A percentile compares a stretch with the other conserved stretches of the same genome.
These are phyloP conservation scores for Fusarium lyarnte DNA, from an alignment of 2,329 filamentous ascomycete genomes.

Conservation along the genomic window DNA sequence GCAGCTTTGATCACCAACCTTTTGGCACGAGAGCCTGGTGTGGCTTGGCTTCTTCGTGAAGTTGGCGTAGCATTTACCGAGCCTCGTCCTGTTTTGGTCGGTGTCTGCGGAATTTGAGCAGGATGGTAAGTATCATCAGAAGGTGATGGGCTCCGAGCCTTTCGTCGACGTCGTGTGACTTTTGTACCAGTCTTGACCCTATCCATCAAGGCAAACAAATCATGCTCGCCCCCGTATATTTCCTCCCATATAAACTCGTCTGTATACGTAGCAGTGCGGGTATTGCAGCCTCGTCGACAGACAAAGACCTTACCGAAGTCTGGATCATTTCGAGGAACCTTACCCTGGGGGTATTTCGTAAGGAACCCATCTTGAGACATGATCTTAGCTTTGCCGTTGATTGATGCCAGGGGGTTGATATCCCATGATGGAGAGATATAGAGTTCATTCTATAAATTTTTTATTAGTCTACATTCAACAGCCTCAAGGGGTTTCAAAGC, in stretches of 20 bases:
- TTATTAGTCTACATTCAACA: conserved; percentile 1
- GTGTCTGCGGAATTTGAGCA: conserved; percentile 52
- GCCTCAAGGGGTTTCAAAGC: conserved; percentile 21
- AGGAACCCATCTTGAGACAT: conserved; percentile 77
- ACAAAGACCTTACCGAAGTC: conserved; percentile 89
- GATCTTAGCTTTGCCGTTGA: conserved; percentile 88
- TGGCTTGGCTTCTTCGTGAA: conserved; percentile 43
- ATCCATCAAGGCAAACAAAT: conserved; percentile 73
- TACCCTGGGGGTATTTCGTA: conserved; percentile 76
- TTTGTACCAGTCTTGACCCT: conserved; percentile 78
- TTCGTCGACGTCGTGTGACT: conserved; percentile 58
- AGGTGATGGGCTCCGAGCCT: conserved; percentile 46
- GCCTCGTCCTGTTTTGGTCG: conserved; percentile 48
- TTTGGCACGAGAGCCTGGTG: conserved; percentile 48
- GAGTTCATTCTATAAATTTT: conserved; percentile 75
- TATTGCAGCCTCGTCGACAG: conserved; percentile 89
- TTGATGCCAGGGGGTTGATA: conserved; percentile 84
- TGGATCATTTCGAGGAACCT: conserved; percentile 75
- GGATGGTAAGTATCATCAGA: conserved; percentile 47
- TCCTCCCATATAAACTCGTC: conserved; percentile 94
- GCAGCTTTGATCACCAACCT: conserved; percentile 31
- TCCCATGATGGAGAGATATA: conserved; percentile 92
- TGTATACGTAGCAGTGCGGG: conserved; percentile 88
- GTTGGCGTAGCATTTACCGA: conserved; percentile 44
- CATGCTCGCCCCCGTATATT: conserved; percentile 72